Conservation (phyloP, 164 flowering plant genomes). For the Euptelea pleiosperma region DNA sequence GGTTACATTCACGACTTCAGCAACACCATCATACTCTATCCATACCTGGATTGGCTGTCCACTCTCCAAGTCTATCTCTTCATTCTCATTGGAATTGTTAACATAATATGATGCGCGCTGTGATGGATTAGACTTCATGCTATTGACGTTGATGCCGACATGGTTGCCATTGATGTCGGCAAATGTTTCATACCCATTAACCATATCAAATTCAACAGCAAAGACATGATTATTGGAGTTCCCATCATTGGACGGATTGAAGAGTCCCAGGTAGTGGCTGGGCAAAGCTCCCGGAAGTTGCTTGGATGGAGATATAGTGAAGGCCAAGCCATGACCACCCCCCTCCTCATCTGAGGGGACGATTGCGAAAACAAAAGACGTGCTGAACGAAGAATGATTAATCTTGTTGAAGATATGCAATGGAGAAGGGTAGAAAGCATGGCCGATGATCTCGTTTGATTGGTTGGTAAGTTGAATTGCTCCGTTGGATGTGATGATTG, state of each 20-base stretch:
- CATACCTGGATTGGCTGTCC: slow-evolving; percentile 29
- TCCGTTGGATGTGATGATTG: slow-evolving; percentile 23
- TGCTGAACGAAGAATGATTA: slow-evolving; percentile 48
- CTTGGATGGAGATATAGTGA: slow-evolving; percentile 28
- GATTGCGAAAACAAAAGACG: slow-evolving; percentile 41
- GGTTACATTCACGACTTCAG: slow-evolving; percentile 28
- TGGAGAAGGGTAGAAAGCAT: slow-evolving; percentile 30
- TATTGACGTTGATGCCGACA: slow-evolving; percentile 29
- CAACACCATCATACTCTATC: slow-evolving; percentile 34
- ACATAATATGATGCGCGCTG: slow-evolving; percentile 19
- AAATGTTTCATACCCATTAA: slow-evolving; percentile 19
- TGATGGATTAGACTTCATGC: slow-evolving; percentile 1
- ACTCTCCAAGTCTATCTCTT: slow-evolving; percentile 14
- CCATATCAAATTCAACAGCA: slow-evolving; percentile 42
- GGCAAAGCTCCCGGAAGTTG: slow-evolving; percentile 24
- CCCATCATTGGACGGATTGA: slow-evolving; percentile 19
- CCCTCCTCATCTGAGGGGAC: slow-evolving; percentile 20
- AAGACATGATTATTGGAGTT: slow-evolving; percentile 23
- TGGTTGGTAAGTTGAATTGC: slow-evolving; percentile 31
- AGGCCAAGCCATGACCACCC: slow-evolving; percentile 37
- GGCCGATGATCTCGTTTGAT: no score
- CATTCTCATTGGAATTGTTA: background rate
- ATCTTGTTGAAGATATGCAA: slow-evolving; percentile 17
- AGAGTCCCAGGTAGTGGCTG: slow-evolving; percentile 35
- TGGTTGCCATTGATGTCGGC: slow-evolving; percentile 27